Base-by-base conservation (phyloP, 2,329 filamentous ascomycete genomes). In the Cladobotryum mycophilum region DNA sequence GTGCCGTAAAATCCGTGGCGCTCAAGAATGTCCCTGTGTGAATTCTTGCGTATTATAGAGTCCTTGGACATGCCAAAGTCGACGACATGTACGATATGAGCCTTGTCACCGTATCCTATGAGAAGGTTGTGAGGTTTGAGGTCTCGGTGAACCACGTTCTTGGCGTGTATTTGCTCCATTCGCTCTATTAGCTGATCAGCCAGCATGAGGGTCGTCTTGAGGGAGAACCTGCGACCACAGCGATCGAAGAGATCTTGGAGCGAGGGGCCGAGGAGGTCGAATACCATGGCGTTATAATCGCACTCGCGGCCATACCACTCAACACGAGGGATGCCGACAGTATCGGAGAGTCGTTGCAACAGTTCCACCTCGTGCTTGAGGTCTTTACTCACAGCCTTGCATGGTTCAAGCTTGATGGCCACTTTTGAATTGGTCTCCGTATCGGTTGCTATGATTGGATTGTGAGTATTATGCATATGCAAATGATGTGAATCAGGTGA, bases 221-320 rank as follows among this genome's bases (percentile, higher is more conserved):
- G 55, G 4, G 57, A 60, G 38, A 61, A 56, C 2, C 30, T 14
- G 6, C 48, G 41, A 42, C 41, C 46, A 50, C 58, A 61, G 42
- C 52, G 56, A 36, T 55, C 53, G 49, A 60, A 86, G 18, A 88
- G 74, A 62, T 86, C 84, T 69, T 87, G 82, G 64, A 88, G 74
- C 56, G 79, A 84, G 42, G 85, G 84, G 51, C 85, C 84, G 52
- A 65, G 58, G 41, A 62, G 48, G 14, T 63, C 58, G 22, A 49
- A 49, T 30, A 62, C 57, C 51, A 65, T 40, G 25, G 50, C 58
- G 36, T 58, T 45, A 51, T 59, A 62, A 9, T 56, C 52, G 33
- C 51, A 34, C 38, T 60, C 55, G 1, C 36, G 46, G 9, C 60
- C 60, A 46, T 48, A 56, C 53, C 58, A 60, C 17, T 43, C 52